Base-by-base conservation (phyloP, 2,329 filamentous ascomycete genomes). In the Scorias spongiosa region DNA sequence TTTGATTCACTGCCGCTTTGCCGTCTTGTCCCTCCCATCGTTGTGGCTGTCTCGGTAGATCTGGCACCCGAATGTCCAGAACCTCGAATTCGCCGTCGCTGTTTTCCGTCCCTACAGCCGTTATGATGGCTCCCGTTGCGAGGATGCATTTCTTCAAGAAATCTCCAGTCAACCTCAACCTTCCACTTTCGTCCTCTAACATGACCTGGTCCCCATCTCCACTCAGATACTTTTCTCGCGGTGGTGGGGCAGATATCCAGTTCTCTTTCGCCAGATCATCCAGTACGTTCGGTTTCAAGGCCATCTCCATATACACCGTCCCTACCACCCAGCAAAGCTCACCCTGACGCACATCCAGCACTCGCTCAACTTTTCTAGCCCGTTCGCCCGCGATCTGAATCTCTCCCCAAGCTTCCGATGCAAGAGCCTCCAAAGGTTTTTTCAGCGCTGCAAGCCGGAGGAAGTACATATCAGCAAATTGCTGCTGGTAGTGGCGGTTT, bases 381-480 rank as follows among this genome's bases (percentile, higher is more conserved):
- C 69, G 69, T 60, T 94, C 85, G 32, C 78, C 84, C 6, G 76
- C 84, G 51, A 96, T 79, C 58, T 70, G 74, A 43, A 85, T 81
- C 42, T 76, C 81, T 40, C 76, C 72, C 86, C 91, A 98, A 6
- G 81, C 78, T 29, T 80, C 78, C 12, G 67, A 64, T 0, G 88
- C 89, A 42, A 84, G 72, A 49, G 75, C 65, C 54, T 93, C 84
- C 0, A 93, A 83, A 1, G 76, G 74, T 9, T 87, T 84, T 65
- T 89, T 95, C 61, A 98, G 76, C 64, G 84, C 83, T 32, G 85
- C 78, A 18, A 98, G 74, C 10, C 91, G 83, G 54, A 95, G 63
- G 60, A 95, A 98, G 71, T 98, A 98, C 77, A 96, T 89, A 64
- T 98, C 91, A 49, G 83, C 85, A 74, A 84, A 98, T 66, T 98